Conservation (phyloP, 192 early-diverging fungal species). For the Lobosporangium transversale region DNA sequence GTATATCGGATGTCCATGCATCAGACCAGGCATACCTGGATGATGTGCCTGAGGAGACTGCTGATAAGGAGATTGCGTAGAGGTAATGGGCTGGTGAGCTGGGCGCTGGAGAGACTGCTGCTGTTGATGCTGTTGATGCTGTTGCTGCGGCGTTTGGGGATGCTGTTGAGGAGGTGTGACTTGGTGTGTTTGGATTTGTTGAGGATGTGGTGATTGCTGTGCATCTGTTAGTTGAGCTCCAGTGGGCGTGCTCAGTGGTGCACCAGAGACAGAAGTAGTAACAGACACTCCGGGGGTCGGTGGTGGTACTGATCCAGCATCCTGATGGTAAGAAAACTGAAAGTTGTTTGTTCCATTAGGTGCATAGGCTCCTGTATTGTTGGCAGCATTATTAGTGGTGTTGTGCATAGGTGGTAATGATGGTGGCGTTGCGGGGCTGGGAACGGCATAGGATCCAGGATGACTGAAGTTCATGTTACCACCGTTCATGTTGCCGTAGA, state of each 20-base stretch:
- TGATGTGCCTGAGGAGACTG: constrained; percentile 37
- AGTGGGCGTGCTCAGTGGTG: constrained; percentile 28
- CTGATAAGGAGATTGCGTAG: constrained; percentile 37
- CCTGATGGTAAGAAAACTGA: constrained; percentile 33
- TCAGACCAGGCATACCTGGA: constrained; percentile 31
- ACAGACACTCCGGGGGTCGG: constrained; percentile 8
- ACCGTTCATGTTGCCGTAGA: constrained; percentile 41
- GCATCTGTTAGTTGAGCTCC: constrained; percentile 24
- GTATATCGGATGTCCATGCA: constrained; percentile 42
- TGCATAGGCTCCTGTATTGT: too few species aligned
- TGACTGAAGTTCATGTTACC: constrained; percentile 32
- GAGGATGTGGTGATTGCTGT: constrained; percentile 43
- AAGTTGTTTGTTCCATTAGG: constrained; percentile 29
- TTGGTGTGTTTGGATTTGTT: constrained; percentile 20
- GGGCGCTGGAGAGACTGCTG: constrained; percentile 31
- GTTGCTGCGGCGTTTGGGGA: constrained; percentile 44
- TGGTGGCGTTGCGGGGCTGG: constrained; percentile 27
- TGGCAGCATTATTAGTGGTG: constrained; percentile 3
- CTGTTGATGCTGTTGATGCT: too few species aligned
- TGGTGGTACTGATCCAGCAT: constrained; percentile 26
- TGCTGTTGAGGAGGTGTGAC: constrained; percentile 45
- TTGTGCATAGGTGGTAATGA: constrained; percentile 40
- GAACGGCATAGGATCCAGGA: constrained; percentile 20
- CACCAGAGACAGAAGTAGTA: not conserved
- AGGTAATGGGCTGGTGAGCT: constrained; percentile 18